Percentiles rank a stretch among this genome's conserved stretches.
Conservation (phyloP, 345 rosid species). For the Psidium guajava region DNA sequence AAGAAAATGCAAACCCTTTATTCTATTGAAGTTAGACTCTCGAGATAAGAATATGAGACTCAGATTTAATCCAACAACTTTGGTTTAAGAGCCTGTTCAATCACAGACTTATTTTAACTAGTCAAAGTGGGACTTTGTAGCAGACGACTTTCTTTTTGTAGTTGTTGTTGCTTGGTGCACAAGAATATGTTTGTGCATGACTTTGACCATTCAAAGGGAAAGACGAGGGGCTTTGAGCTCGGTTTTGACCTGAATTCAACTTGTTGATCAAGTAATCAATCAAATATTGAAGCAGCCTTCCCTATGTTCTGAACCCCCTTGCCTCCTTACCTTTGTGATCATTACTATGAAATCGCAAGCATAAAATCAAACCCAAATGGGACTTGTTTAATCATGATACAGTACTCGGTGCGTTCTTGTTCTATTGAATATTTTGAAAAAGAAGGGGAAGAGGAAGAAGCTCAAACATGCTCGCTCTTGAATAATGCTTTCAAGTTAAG, state of each 20-base stretch:
- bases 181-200: too few relatives aligned
- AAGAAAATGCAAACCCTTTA: too few relatives aligned
- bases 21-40: too few relatives aligned
- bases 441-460: rapidly evolving
- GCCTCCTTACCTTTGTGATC: neutral
- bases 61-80: too few relatives aligned
- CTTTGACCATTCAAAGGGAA: too few relatives aligned
- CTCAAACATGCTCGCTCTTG: neutral
- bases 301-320: too few relatives aligned
- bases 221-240: too few relatives aligned
- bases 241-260: neutral
- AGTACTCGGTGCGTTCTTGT: neutral
- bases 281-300: too few relatives aligned
- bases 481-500: conserved; percentile 1
- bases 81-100: neutral
- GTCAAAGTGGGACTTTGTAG: neutral
- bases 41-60: too few relatives aligned
- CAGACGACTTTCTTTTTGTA: too few relatives aligned
- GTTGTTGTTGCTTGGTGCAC: too few relatives aligned
- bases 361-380: neutral
- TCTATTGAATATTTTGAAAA: neutral
- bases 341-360: neutral
- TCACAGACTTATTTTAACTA: neutral
- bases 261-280: too few relatives aligned
- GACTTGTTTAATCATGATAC: neutral